Conservation (phyloP, 2,329 filamentous ascomycete species). For the Herpotrichia juniperi region DNA sequence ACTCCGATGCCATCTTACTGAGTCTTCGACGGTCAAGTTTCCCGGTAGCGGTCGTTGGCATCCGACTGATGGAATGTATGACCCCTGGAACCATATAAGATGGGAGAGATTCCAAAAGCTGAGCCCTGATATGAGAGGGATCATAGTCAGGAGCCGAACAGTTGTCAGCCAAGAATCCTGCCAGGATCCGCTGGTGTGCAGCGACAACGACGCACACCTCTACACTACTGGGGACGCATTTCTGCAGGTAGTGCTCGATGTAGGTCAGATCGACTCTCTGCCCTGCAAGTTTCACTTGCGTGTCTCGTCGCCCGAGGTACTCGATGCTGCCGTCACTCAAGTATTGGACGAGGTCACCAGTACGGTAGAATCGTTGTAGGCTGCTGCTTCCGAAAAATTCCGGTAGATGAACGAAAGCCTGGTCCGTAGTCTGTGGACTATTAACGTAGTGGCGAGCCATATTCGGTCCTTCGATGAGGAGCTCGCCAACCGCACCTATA, state of each 20-base stretch:
- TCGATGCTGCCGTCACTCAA: conserved; percentile 31
- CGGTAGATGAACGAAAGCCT: conserved; percentile 32
- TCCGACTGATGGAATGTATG: too few relatives aligned
- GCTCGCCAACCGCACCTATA: conserved; percentile 34
- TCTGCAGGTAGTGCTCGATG: conserved; percentile 38
- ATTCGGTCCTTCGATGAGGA: conserved; percentile 37
- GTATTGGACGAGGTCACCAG: conserved; percentile 40
- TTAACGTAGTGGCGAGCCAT: conserved; percentile 40
- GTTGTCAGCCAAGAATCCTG: too few relatives aligned
- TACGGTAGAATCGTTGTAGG: conserved; percentile 34
- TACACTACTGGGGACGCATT: too few relatives aligned
- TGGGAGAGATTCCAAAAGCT: too few relatives aligned
- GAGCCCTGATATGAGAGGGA: too few relatives aligned
- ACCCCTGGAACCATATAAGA: too few relatives aligned
- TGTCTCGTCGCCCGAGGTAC: conserved; percentile 39
- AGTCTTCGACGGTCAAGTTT: too few relatives aligned
- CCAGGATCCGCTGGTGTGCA: too few relatives aligned
- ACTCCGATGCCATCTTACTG: too few relatives aligned
- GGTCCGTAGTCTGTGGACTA: conserved; percentile 26
- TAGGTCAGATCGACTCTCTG: conserved; percentile 43
- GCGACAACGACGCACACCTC: too few relatives aligned
- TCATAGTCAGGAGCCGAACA: too few relatives aligned
- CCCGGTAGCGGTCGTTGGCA: too few relatives aligned
- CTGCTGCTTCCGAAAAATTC: conserved; percentile 27
- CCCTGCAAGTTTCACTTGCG: conserved; percentile 42